Evolutionary conservation across 208 protist species (phyloP).

Genomic region (Herpetomonas tarakana): DNA sequence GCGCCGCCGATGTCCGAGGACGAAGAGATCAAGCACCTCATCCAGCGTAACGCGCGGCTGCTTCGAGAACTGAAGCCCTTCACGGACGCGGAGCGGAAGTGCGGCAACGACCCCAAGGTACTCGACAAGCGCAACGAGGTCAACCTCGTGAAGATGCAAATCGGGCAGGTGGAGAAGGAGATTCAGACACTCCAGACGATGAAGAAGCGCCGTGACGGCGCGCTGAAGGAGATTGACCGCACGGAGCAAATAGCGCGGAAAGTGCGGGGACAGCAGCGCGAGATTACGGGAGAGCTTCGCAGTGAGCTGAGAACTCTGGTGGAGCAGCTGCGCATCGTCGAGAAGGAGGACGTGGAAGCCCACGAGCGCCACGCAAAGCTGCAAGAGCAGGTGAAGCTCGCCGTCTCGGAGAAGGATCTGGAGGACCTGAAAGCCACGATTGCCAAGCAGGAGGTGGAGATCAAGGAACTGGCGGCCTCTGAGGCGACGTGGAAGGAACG

Average conservation of each 20-base stretch:
- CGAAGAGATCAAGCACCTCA: slow-evolving; percentile 27
- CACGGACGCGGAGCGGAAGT: slow-evolving; percentile 20
- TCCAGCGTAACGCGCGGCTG: slow-evolving; percentile 36
- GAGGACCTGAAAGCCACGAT: slow-evolving; percentile 24
- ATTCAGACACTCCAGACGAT: slow-evolving; percentile 53
- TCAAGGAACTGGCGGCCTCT: slow-evolving; percentile 12
- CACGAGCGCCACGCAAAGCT: slow-evolving; percentile 52
- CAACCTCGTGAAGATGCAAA: slow-evolving; percentile 40
- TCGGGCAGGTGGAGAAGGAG: slow-evolving; percentile 47
- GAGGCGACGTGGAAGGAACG: slow-evolving; percentile 28
- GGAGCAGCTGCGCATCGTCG: slow-evolving; percentile 39
- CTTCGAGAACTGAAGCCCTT: slow-evolving; percentile 27
- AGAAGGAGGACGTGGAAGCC: slow-evolving; percentile 51
- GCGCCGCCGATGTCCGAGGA: slow-evolving; percentile 9
- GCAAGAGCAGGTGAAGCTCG: slow-evolving; percentile 54
- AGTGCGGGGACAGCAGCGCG: slow-evolving; percentile 43
- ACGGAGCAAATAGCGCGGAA: slow-evolving; percentile 31
- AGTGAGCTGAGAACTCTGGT: slow-evolving; percentile 35
- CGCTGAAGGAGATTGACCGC: slow-evolving; percentile 38
- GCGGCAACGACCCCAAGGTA: slow-evolving; percentile 46
- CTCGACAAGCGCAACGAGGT: slow-evolving; percentile 66
- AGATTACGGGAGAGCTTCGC: slow-evolving; percentile 39
- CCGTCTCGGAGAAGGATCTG: slow-evolving; percentile 52
- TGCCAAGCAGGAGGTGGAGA: slow-evolving; percentile 25
- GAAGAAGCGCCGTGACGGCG: slow-evolving; percentile 47